A percentile compares a stretch with the other conserved stretches of the same genome.
Conservation (phyloP, 2,329 filamentous ascomycete species). For the Stachybotrys echinatus region DNA sequence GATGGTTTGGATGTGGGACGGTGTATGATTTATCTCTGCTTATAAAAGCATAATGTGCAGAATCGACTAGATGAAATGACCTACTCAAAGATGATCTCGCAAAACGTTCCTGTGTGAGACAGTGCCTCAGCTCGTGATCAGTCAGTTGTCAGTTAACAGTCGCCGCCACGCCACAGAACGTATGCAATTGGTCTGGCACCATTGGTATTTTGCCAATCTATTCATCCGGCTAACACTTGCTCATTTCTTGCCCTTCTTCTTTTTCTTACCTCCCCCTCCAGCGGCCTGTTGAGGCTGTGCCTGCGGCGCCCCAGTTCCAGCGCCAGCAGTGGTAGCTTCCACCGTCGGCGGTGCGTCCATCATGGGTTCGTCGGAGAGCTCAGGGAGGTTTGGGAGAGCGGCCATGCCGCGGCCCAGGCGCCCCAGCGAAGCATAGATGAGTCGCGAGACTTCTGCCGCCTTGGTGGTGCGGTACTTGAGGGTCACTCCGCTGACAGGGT, state of each 20-base stretch:
- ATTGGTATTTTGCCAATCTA: no score
- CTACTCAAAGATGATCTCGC: no score
- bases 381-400: constrained; percentile 42
- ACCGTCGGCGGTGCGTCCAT: constrained; percentile 27
- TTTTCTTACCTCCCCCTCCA: constrained; percentile 53
- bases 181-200: no score
- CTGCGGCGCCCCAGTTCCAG: constrained; percentile 18
- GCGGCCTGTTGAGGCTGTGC: constrained; percentile 20
- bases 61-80: background rate
- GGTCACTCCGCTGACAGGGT: constrained; percentile 72
- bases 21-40: background rate
- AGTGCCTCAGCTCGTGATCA: no score
- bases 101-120: no score
- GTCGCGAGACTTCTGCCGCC: constrained; percentile 78
- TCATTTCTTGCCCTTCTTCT: constrained; percentile 68
- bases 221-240: no score
- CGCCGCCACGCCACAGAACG: no score
- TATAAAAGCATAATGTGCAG: background rate
- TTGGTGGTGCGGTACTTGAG: constrained; percentile 92
- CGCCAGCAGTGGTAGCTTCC: constrained; percentile 8
- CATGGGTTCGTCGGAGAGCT: constrained; percentile 36
- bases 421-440: constrained; percentile 69
- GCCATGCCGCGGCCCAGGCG: constrained; percentile 67
- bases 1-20: constrained; percentile 1
- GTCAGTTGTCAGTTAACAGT: no score